Base-by-base conservation (phyloP, 2,329 filamentous ascomycete genomes). In the Ceratocystis ficicola region DNA sequence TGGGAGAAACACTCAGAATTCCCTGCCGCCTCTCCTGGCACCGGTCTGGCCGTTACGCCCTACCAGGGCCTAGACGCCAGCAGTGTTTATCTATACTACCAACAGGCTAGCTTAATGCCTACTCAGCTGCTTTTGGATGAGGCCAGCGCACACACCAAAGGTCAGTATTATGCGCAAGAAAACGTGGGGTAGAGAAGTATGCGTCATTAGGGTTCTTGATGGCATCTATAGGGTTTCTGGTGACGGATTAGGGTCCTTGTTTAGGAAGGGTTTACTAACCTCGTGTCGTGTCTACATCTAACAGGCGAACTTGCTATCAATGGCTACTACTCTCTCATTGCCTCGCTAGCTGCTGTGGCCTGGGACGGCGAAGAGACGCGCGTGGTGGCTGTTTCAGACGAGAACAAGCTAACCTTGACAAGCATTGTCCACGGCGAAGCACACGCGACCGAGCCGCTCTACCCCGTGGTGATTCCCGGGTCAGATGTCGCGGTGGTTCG, bases 271-370 rank as follows among this genome's bases (percentile, higher is more conserved):
- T 50, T 22, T 8, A 20, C 46, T 8, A 50, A 22, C n/a, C 1
- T 25, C 48, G 22, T 32, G 10, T 20, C 5, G 6, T 32, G 30
- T 32, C 30, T 32, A 32, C 30, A 32, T 7, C 59, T n/a, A 15
- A 41, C 44, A 67, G 66, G 66, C 62, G 63, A 67, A 52, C 63
- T 67, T n/a, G 62, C 64, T 5, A 67, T 67, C 60, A 65, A 67
- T 48, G 66, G 66, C 60, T 67, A 64, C 28, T 67, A 65, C 60
- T 67, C 66, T 20, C 48, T 67, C 46, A 67, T 67, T 32, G 59
- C 66, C 41, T 65, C 64, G 12, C n/a, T 67, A 5, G 66, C 66
- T 28, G 66, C 66, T 20, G 66, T 67, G 1, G 63, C 66, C 20
- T 67, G 66, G 66, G 64, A 65, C n/a, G 60, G 48, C 28, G 60